Base-by-base conservation (phyloP, 768 basidiomycete genomes). In the Naganishia vishniacii region DNA sequence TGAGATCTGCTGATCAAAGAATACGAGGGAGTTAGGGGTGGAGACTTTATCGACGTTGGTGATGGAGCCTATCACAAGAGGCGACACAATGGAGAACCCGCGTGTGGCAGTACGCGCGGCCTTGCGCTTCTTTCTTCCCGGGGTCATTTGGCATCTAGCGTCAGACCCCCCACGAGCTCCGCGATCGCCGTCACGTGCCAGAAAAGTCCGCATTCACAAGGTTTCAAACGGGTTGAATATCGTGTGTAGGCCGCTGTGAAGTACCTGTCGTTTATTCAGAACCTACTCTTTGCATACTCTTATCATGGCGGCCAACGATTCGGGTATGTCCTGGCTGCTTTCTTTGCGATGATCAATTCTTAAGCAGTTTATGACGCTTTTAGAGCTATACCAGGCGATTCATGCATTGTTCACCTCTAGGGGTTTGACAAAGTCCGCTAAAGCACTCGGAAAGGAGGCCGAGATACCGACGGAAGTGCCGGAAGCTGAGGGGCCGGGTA, bases 351-450 rank as follows among this genome's bases (percentile, higher is more conserved):
- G 1, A 7, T 3, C 37, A 32, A 29, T 4, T 3, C 26, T 16
- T 46, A 8, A 28, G 5, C 8, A 37, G 34, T 15, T 37, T 15
- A n/a, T n/a, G 8, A 37, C 34, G 15, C 34, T 25, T 11, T 1
- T 20, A 64, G 76, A 70, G 32, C 74, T 77, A 49, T 70, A 74
- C 67, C 46, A 66, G n/a, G 74, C 76, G 40, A 67, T 77, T 47
- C 68, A 73, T 20, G 66, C 73, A 12, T 72, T 74, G 62, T 68
- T 77, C 41, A 68, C 70, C 59, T 51, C 63, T n/a, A 64, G 68
- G 41, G 76, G 76, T 16, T 69, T 71, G 45, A 71, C 72, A 32
- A 67, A 68, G 31, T 63, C 76, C 7, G 68, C 68, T 49, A 73
- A 73, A 66, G 72, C 74, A 9, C 70, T 77, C 49, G 69, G 70